A percentile compares a stretch with the other conserved stretches of the same genome.
Evolutionary conservation across 345 rosid species (phyloP).

Genomic region (Euclidium syriacum): DNA sequence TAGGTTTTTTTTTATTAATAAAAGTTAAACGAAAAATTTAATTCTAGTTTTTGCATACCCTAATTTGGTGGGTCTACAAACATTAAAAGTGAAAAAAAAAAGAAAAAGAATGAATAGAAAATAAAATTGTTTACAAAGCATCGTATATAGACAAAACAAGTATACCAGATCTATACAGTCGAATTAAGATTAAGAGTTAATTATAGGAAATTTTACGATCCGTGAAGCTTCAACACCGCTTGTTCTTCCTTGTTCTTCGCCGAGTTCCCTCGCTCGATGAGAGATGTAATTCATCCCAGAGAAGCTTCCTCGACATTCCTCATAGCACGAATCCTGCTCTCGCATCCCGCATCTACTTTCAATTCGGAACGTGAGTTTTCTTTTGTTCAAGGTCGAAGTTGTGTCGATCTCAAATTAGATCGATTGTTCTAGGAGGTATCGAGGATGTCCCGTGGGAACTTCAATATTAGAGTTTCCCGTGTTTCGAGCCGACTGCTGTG

Average conservation of each 20-base stretch:
- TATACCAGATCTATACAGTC: neutral
- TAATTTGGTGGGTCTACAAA: no score
- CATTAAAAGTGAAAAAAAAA: no score
- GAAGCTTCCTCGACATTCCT: conserved; percentile 1
- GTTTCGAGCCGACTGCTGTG: neutral
- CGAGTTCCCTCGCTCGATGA: conserved; percentile 13
- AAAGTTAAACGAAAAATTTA: no score
- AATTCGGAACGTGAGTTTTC: neutral
- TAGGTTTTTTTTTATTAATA: no score
- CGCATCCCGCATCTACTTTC: neutral
- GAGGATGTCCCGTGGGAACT: neutral
- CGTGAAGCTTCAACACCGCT: conserved; percentile 2
- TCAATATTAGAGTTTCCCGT: neutral
- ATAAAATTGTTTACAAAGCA: neutral
- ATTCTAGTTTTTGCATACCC: no score
- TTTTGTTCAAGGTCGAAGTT: neutral
- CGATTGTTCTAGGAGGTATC: neutral
- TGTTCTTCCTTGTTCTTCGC: conserved; percentile 28
- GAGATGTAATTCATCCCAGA: neutral
- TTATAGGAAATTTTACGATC: conserved; percentile 20
- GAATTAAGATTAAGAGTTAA: neutral
- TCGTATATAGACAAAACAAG: neutral
- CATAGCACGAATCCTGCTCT: neutral
- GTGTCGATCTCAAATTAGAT: conserved; percentile 2
- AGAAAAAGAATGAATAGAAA: neutral